Evolutionary conservation across 768 basidiomycete species (phyloP), one percentile per base, ranked within the genome.

Genomic region (Boletus sp.): DNA sequence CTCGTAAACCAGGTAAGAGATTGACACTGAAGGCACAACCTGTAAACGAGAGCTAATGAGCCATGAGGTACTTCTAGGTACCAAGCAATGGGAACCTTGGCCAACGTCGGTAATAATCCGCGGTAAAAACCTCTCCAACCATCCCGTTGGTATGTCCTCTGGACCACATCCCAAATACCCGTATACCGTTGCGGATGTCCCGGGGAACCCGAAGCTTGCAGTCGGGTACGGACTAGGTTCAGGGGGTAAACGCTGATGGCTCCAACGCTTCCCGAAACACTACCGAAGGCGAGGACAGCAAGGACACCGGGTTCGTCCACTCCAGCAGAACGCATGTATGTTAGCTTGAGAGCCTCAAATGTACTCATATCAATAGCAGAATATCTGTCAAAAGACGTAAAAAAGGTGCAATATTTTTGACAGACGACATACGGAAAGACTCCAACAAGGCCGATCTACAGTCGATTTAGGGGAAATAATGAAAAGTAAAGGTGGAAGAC

Each of bases 311-410:
- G 93, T 70, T 99, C 95, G 29, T 94, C 88, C 65, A 87, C 84
- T 35, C 87, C 89, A 6, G 91, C 90, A 33, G 94, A 96, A 50
- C 85, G 83, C 39, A 89, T 76, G 71, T 98, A 98, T 2, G 90
- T 86, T 44, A 94, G 77, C 71, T 98, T 98, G 55, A 99, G 83
- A 2, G 93, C 92, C 75, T 98, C 96, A 57, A 97, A 98, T 4
- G 95, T 95, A 64, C 88, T 90, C 92, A 94, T 96, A 73, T 99
- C 96, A 60, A 98, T 99, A 5, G 96, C 96, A 14, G 92, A 89
- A 70, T 91, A 92, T 56, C 88, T 89, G 68, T 49, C 54, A 37
- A 45, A 40, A 36, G 15, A 47, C 39, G 28, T 60, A 36, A 55
- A 55, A 59, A 24, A 49, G 15, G 47, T 20, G n/a, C 52, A 10